Percentiles rank a stretch among this genome's conserved stretches.
Evolutionary conservation across 2,329 filamentous ascomycete species (phyloP).

Genomic region (Didymella glomerata): DNA sequence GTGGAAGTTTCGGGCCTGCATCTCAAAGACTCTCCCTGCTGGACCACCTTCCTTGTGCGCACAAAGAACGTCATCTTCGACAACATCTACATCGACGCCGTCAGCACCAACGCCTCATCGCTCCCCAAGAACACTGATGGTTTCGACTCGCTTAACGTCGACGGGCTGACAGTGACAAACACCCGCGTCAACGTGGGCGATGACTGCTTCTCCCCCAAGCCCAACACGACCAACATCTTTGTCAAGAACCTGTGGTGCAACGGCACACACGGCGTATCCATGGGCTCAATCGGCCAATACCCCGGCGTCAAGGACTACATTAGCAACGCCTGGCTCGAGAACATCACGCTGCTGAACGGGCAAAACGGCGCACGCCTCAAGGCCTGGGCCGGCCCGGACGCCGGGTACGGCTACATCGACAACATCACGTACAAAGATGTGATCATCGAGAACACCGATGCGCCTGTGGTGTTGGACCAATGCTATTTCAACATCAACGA

Average conservation of each 20-base stretch:
- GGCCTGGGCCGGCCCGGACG: conserved; percentile 66
- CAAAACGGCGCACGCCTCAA: conserved; percentile 67
- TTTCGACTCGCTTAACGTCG: conserved; percentile 67
- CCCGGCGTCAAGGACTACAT: conserved; percentile 45
- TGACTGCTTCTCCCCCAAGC: conserved; percentile 46
- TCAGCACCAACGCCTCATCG: conserved; percentile 58
- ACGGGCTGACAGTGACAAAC: conserved; percentile 57
- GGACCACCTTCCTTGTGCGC: conserved; percentile 69
- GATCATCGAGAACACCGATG: conserved; percentile 66
- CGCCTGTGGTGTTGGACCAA: conserved; percentile 66
- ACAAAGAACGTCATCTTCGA: conserved; percentile 64
- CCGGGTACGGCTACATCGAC: conserved; percentile 68
- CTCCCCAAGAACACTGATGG: conserved; percentile 70
- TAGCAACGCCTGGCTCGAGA: conserved; percentile 63
- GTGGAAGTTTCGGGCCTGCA: conserved; percentile 66
- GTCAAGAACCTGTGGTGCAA: conserved; percentile 48
- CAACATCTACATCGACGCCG: conserved; percentile 63
- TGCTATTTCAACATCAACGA: conserved; percentile 68
- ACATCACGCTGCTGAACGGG: conserved; percentile 64
- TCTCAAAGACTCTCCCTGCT: conserved; percentile 68
- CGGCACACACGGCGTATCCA: conserved; percentile 45
- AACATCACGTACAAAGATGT: conserved; percentile 71
- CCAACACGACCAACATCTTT: conserved; percentile 48
- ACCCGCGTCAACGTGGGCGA: conserved; percentile 49
- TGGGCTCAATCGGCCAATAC: conserved; percentile 46